phyloP scores from a whole-genome alignment of 2,329 filamentous ascomycete genomes.

The Penicillium polonicum region DNA sequence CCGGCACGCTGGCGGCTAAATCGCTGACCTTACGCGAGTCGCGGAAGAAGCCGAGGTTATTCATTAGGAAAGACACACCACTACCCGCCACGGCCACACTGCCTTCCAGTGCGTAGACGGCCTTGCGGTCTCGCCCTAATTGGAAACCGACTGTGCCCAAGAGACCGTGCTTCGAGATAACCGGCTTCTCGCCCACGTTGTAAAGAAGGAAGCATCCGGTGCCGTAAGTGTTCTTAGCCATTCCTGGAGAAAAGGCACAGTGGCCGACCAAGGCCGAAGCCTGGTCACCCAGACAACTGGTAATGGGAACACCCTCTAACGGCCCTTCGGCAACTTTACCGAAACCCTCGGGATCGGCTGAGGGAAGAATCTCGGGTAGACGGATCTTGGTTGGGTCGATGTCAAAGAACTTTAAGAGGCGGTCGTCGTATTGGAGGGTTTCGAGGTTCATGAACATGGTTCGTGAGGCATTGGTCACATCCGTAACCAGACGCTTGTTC shows the following conservation, averaged over 20 bases:
- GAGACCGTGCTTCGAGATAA: slow-evolving; percentile 79
- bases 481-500: slow-evolving; percentile 73
- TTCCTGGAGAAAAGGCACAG: slow-evolving; percentile 76
- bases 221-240: slow-evolving; percentile 88
- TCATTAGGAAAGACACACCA: slow-evolving; percentile 72
- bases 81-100: slow-evolving; percentile 80
- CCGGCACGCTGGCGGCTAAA: slow-evolving; percentile 62
- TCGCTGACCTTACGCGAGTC: slow-evolving; percentile 64
- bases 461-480: slow-evolving; percentile 81
- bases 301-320: slow-evolving; percentile 69
- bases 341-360: slow-evolving; percentile 71
- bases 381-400: slow-evolving; percentile 70
- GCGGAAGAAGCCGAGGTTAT: slow-evolving; percentile 63
- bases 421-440: slow-evolving; percentile 75
- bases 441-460: slow-evolving; percentile 94
- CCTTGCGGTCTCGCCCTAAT: slow-evolving; percentile 66
- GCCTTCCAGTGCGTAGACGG: slow-evolving; percentile 78
- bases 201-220: slow-evolving; percentile 87
- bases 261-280: slow-evolving; percentile 83
- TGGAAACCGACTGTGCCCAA: slow-evolving; percentile 86
- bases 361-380: slow-evolving; percentile 80
- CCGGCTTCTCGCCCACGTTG: slow-evolving; percentile 80
- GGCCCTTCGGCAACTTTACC: slow-evolving; percentile 65
- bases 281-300: slow-evolving; percentile 85
- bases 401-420: slow-evolving; percentile 74